phyloP scores from a whole-genome alignment of 1,139 yeast species.

The Groenewaldozyma auringiensis region DNA sequence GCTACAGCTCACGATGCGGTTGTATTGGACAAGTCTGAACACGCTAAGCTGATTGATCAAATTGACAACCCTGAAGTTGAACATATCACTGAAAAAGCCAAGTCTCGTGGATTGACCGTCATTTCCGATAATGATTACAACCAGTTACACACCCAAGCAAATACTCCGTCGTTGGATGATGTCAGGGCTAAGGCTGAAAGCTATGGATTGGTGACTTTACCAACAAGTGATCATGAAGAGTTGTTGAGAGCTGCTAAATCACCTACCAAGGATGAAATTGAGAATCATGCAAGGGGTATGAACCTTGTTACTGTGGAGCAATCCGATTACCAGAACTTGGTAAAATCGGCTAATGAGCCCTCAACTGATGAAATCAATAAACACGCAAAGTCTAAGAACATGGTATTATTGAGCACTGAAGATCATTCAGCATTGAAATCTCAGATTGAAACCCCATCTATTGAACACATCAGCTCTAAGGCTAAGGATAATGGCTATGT shows the following conservation, averaged over 20 bases:
- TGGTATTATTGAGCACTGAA: conserved; percentile 18
- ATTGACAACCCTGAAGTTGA: conserved; percentile 20
- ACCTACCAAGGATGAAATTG: conserved; percentile 24
- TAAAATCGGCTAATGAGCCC: conserved; percentile 16
- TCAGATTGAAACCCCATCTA: conserved; percentile 13
- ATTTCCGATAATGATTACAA: conserved; percentile 33
- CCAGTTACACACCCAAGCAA: conserved; percentile 17
- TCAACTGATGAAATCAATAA: conserved; percentile 22
- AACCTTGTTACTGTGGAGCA: conserved; percentile 24
- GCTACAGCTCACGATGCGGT: conserved; percentile 33
- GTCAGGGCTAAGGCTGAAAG: conserved; percentile 17
- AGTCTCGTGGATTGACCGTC: conserved; percentile 35
- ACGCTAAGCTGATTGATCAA: conserved; percentile 15
- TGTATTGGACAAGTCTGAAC: conserved; percentile 23
- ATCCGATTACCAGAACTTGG: conserved; percentile 21
- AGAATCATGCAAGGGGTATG: conserved; percentile 29
- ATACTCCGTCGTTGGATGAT: conserved; percentile 17
- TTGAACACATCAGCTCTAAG: conserved; percentile 11
- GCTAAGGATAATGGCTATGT: conserved; percentile 32
- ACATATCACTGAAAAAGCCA: conserved; percentile 13
- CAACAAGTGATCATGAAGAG: conserved; percentile 28
- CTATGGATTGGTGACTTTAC: conserved; percentile 40
- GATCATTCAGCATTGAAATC: conserved; percentile 15
- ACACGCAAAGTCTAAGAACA: conserved; percentile 18
- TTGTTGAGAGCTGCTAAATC: conserved; percentile 18